A percentile compares a stretch with the other conserved stretches of the same genome.
phyloP scores from a whole-genome alignment of 768 basidiomycete genomes.

The Psilocybe subaeruginosa region DNA sequence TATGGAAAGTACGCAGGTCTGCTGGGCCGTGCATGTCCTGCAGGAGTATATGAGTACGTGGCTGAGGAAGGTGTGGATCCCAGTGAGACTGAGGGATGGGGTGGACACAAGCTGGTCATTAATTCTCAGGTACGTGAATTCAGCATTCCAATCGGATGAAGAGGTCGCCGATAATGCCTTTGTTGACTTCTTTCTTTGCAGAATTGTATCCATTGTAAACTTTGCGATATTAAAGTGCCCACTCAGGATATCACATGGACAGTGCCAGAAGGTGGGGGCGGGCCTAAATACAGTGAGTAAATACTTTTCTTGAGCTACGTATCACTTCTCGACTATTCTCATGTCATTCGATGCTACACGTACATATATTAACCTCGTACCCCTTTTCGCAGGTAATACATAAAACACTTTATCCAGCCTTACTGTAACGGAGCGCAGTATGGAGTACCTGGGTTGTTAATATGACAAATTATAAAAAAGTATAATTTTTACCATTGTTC shows the following conservation, averaged over 20 bases:
- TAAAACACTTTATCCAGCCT: too few species aligned
- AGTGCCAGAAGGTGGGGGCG: conserved; percentile 95
- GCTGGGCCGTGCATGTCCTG: conserved; percentile 90
- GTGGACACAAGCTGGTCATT: conserved; percentile 89
- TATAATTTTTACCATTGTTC: too few species aligned
- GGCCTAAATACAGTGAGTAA: conserved; percentile 88
- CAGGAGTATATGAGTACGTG: conserved; percentile 96
- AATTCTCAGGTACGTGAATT: conserved; percentile 81
- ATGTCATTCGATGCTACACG: too few species aligned
- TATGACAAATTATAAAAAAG: too few species aligned
- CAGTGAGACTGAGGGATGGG: conserved; percentile 56
- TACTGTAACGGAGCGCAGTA: too few species aligned
- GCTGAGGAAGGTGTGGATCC: conserved; percentile 38
- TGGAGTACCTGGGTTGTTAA: too few species aligned
- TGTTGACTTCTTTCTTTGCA: conserved; percentile 31
- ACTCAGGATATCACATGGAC: conserved; percentile 98
- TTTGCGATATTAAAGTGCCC: conserved; percentile 96
- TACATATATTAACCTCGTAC: too few species aligned
- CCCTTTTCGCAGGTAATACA: too few species aligned
- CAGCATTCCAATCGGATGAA: background rate
- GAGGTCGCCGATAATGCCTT: background rate
- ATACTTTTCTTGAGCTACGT: too few species aligned
- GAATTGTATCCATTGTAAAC: conserved; percentile 94
- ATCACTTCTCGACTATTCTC: too few species aligned
- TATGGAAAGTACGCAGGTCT: conserved; percentile 83